These are phyloP conservation scores for Podospora conica DNA, from an alignment of 495 filamentous ascomycete genomes.

Conservation along the genomic window DNA sequence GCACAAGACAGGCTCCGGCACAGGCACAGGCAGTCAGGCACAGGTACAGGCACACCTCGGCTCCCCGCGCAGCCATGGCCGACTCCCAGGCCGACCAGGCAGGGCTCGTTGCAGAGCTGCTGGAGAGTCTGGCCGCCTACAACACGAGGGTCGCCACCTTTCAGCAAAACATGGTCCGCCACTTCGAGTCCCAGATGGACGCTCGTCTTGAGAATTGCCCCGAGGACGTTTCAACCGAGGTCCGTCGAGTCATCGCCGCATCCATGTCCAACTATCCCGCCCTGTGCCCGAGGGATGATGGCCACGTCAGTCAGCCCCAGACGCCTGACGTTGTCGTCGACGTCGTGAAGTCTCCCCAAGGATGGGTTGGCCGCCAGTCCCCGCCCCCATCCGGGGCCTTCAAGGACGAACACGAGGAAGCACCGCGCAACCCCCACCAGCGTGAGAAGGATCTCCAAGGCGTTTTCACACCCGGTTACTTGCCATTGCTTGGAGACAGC, in stretches of 20 bases:
- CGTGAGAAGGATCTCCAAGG: conserved; percentile 54
- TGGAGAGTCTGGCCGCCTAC: conserved; percentile 45
- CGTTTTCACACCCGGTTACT: conserved; percentile 53
- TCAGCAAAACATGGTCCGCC: conserved; percentile 42
- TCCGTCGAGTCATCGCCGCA: conserved; percentile 38
- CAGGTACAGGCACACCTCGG: background rate
- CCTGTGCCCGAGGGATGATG: conserved; percentile 24
- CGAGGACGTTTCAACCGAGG: conserved; percentile 37
- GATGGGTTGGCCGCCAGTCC: conserved; percentile 32
- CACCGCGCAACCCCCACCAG: conserved; percentile 39
- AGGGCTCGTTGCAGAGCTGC: conserved; percentile 43
- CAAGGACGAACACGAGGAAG: conserved; percentile 30
- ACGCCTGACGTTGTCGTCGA: conserved; percentile 14
- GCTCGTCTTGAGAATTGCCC: conserved; percentile 41
- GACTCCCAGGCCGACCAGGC: conserved; percentile 47
- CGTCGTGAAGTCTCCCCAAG: conserved; percentile 16
- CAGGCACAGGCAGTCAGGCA: background rate
- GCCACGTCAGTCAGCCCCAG: conserved; percentile 11
- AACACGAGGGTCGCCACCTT: conserved; percentile 46
- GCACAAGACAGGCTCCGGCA: background rate
- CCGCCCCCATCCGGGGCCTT: conserved; percentile 35
- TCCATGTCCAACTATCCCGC: conserved; percentile 38
- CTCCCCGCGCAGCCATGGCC: conserved; percentile 33
- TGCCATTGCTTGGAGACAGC: conserved; percentile 49
- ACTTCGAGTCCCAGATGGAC: conserved; percentile 44